These are phyloP conservation scores for Entamoeba invadens DNA, from an alignment of 208 protist genomes.

Conservation along the genomic window DNA sequence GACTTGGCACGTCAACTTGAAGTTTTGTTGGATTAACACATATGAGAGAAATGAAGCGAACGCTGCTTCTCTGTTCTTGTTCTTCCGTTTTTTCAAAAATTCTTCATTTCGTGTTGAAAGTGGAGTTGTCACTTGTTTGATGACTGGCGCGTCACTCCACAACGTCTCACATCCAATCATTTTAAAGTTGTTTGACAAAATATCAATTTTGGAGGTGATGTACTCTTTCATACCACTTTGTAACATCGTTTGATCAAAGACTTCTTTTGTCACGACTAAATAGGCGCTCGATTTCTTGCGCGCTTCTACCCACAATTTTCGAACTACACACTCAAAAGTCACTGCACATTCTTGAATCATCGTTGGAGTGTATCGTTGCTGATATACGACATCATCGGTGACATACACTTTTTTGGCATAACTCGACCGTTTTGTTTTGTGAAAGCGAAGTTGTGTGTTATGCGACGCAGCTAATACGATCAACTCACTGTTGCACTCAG, in stretches of 20 bases:
- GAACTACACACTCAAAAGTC: background rate
- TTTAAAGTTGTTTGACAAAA: background rate
- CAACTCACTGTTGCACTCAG: background rate
- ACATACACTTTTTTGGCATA: background rate
- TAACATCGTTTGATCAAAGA: background rate
- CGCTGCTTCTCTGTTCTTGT: background rate
- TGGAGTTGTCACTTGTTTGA: background rate
- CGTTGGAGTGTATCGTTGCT: background rate
- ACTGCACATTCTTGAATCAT: background rate
- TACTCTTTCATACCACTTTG: background rate
- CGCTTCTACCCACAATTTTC: background rate
- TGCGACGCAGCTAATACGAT: background rate
- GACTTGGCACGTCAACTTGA: background rate
- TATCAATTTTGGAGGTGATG: background rate
- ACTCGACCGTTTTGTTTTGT: background rate
- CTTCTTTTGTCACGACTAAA: background rate
- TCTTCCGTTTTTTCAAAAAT: background rate
- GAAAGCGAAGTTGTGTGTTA: background rate
- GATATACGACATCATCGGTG: background rate
- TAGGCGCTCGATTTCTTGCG: background rate
- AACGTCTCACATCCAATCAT: background rate
- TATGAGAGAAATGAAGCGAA: background rate
- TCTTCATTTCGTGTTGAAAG: background rate
- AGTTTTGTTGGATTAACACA: background rate
- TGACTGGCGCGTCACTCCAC: background rate